These are phyloP conservation scores for Trichophyton schoenleinii DNA, from an alignment of 2,329 filamentous ascomycete genomes.

Conservation along the genomic window DNA sequence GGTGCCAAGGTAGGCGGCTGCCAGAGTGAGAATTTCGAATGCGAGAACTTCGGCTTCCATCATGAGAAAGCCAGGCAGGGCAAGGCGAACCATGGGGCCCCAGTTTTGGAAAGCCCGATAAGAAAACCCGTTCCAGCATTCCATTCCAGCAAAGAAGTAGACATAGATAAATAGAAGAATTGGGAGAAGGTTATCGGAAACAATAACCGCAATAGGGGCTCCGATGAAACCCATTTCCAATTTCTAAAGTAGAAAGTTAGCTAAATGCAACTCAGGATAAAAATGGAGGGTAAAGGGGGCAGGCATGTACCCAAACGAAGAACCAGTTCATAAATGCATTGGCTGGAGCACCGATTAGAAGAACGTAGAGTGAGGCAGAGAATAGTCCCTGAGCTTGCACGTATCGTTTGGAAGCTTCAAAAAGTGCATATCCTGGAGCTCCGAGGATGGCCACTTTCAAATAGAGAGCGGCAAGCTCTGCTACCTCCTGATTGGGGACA, in stretches of 20 bases:
- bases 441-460: conserved; percentile 57
- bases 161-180: conserved; percentile 63
- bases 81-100: conserved; percentile 74
- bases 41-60: conserved; percentile 86
- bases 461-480: conserved; percentile 59
- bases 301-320: conserved; percentile 55
- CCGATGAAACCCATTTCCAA: conserved; percentile 60
- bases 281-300: not conserved
- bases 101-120: conserved; percentile 58
- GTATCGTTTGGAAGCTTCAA: conserved; percentile 72
- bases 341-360: conserved; percentile 68
- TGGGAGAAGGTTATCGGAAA: conserved; percentile 64
- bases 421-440: conserved; percentile 61
- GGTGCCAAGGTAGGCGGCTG: conserved; percentile 64
- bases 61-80: conserved; percentile 83
- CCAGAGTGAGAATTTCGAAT: conserved; percentile 83
- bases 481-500: conserved; percentile 60
- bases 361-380: conserved; percentile 66
- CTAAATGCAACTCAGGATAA: not conserved
- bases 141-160: conserved; percentile 53
- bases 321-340: conserved; percentile 72
- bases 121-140: conserved; percentile 76
- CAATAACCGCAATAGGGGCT: conserved; percentile 62
- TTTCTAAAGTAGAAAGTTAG: conserved; percentile 22
- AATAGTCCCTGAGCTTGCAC: conserved; percentile 84